Conservation (phyloP, 805 yeast species). For the Metschnikowia santaceciliae region DNA sequence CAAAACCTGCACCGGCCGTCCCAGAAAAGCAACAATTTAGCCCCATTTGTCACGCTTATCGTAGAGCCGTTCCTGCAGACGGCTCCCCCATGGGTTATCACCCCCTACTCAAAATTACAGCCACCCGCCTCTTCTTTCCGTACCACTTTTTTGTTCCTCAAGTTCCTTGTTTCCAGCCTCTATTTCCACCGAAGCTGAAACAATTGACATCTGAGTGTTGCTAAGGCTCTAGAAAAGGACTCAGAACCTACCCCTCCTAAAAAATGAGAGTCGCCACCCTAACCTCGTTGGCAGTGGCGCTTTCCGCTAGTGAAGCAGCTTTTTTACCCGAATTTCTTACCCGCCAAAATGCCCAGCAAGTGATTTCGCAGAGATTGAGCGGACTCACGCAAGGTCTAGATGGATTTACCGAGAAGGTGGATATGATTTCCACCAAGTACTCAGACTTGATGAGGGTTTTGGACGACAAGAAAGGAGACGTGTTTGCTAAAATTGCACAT, state of each 20-base stretch:
- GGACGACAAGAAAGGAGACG: slow-evolving; percentile 17
- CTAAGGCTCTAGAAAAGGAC: background rate
- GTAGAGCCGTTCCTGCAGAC: slow-evolving; percentile 4
- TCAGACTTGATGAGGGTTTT: slow-evolving; percentile 13
- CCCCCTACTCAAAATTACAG: background rate
- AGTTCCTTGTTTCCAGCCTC: background rate
- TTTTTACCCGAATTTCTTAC: slow-evolving; percentile 10
- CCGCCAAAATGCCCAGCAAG: slow-evolving; percentile 11
- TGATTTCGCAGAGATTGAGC: slow-evolving; percentile 8
- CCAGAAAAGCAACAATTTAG: background rate
- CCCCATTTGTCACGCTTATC: slow-evolving; percentile 3
- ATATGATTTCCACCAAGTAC: slow-evolving; percentile 11
- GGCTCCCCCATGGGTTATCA: background rate
- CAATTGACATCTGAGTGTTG: background rate
- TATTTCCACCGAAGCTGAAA: background rate
- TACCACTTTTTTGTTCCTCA: background rate
- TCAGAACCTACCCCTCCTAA: background rate
- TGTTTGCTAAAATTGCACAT: slow-evolving; percentile 47
- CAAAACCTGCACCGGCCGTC: background rate
- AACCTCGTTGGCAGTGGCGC: slow-evolving; percentile 12
- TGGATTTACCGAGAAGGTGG: slow-evolving; percentile 9
- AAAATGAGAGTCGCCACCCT: slow-evolving; percentile 10
- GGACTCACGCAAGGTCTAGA: slow-evolving; percentile 9
- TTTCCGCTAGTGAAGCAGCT: slow-evolving; percentile 15
- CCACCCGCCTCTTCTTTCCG: background rate